phyloP scores from a whole-genome alignment of 1,284 basidiomycete genomes.

The Irpex sp. region DNA sequence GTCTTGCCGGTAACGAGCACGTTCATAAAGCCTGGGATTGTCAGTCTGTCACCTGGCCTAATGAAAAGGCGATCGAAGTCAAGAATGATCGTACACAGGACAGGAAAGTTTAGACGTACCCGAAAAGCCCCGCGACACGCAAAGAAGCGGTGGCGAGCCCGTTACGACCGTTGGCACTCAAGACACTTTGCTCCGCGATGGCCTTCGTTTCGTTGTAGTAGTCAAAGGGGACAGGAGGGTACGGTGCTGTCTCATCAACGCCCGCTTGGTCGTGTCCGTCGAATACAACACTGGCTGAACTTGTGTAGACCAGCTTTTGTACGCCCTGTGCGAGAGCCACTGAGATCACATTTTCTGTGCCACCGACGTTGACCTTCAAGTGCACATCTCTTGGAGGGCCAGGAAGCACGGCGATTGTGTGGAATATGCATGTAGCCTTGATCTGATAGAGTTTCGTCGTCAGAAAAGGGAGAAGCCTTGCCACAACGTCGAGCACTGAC shows the following conservation, averaged over 20 bases:
- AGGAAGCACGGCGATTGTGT: slow-evolving; percentile 53
- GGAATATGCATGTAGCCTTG: slow-evolving; percentile 48
- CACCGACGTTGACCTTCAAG: slow-evolving; percentile 60
- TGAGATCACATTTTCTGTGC: slow-evolving; percentile 51
- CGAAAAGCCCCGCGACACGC: slow-evolving; percentile 64
- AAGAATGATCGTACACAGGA: slow-evolving; percentile 25
- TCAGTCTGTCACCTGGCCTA: background rate
- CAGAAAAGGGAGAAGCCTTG: too few relatives aligned
- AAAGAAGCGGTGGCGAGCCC: slow-evolving; percentile 54
- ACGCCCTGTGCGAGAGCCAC: slow-evolving; percentile 42
- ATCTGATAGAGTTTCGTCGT: slow-evolving; percentile 24
- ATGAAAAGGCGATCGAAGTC: too few relatives aligned
- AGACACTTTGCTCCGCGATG: slow-evolving; percentile 52
- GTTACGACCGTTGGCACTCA: slow-evolving; percentile 49
- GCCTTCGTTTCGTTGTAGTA: slow-evolving; percentile 67
- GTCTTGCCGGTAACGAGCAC: slow-evolving; percentile 41
- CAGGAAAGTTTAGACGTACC: slow-evolving; percentile 49
- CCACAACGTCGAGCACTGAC: slow-evolving; percentile 23
- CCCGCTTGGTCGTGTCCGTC: slow-evolving; percentile 50
- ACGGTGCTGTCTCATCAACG: slow-evolving; percentile 57
- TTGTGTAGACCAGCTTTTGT: slow-evolving; percentile 58
- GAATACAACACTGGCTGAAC: slow-evolving; percentile 59
- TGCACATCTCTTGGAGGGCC: slow-evolving; percentile 39
- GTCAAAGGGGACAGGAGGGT: slow-evolving; percentile 48
- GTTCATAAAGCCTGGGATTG: background rate